These are phyloP conservation scores for Steccherinum ochraceum DNA, from an alignment of 768 basidiomycete species.

Conservation along the genomic window DNA sequence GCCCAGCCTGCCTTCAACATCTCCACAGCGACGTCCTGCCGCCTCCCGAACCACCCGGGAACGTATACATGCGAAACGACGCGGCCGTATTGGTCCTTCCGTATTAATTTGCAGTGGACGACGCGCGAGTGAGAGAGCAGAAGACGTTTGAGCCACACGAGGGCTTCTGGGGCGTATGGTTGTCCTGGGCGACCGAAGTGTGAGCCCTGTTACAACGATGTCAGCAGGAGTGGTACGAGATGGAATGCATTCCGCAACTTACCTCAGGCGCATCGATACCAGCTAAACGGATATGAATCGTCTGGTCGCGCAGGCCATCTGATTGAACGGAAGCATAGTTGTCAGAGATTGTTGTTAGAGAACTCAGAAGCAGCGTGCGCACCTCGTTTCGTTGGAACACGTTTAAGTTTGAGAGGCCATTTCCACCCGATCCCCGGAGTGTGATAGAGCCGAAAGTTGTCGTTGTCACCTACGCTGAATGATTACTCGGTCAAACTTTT, in stretches of 20 bases:
- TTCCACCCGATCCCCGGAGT: constrained; percentile 72
- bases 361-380: not conserved
- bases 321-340: not conserved
- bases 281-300: constrained; percentile 82
- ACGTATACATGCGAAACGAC: constrained; percentile 50
- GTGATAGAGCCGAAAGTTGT: constrained; percentile 87
- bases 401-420: constrained; percentile 66
- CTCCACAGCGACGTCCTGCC: constrained; percentile 51
- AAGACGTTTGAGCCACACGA: constrained; percentile 71
- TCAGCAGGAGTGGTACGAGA: not conserved
- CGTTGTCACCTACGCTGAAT: constrained; percentile 74
- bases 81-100: constrained; percentile 79
- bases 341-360: not conserved
- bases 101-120: constrained; percentile 66
- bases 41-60: constrained; percentile 40
- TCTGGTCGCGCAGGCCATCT: constrained; percentile 70
- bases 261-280: constrained; percentile 95
- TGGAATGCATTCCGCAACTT: constrained; percentile 6
- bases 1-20: constrained; percentile 81
- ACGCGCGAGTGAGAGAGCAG: too few species aligned
- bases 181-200: constrained; percentile 84
- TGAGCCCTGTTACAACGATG: constrained; percentile 40
- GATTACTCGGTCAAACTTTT: not conserved
- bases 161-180: constrained; percentile 64
- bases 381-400: constrained; percentile 62